Evolutionary conservation across 2,329 filamentous ascomycete genomes (phyloP).

Genomic region (Phialocephala subalpina): DNA sequence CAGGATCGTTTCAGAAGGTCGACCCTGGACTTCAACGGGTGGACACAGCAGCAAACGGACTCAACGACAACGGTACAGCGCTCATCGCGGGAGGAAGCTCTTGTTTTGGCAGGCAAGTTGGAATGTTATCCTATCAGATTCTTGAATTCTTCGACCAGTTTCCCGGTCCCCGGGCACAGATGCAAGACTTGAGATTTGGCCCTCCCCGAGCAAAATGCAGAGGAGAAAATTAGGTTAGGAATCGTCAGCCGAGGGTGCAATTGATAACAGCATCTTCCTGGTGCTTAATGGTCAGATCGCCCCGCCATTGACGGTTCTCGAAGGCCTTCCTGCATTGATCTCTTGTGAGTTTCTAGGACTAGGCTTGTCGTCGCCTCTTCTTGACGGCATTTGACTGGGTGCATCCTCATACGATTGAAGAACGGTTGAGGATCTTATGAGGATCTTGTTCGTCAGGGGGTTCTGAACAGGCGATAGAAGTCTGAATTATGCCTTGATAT

Average conservation of each 20-base stretch:
- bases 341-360: conserved; percentile 24
- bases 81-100: conserved; percentile 21
- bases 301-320: conserved; percentile 32
- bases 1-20: conserved; percentile 8
- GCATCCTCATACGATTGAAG: neutral
- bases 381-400: neutral
- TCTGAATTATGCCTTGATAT: conserved; percentile 1
- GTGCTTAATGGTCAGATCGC: conserved; percentile 29
- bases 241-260: conserved; percentile 10
- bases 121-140: neutral
- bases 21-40: conserved; percentile 4
- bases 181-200: neutral
- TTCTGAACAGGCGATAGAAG: neutral
- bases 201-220: neutral
- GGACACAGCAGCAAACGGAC: neutral
- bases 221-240: no score
- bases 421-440: conserved; percentile 15
- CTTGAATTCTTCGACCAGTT: neutral
- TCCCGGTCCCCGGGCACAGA: no score
- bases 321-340: conserved; percentile 29
- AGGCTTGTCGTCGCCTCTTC: neutral
- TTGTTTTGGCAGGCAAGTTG: conserved; percentile 21
- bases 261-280: conserved; percentile 26
- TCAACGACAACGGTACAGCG: conserved; percentile 11
- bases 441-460: neutral